A percentile compares a stretch with the other conserved stretches of the same genome.
phyloP scores from a whole-genome alignment of 805 yeast species.

The Barnettozyma siamensis region DNA sequence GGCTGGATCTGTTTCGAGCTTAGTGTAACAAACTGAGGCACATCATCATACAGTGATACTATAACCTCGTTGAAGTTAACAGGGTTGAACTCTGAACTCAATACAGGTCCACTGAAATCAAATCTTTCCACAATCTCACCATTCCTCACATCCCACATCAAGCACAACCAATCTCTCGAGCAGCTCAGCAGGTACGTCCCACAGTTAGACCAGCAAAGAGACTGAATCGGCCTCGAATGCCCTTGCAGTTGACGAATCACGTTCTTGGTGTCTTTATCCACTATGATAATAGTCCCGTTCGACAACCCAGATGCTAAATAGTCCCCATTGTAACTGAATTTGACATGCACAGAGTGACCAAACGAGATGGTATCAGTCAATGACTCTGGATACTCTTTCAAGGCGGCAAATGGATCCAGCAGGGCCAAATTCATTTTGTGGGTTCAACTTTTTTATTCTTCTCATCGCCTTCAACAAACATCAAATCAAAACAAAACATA shows the following conservation, averaged over 20 bases:
- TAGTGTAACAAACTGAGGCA: slow-evolving; percentile 46
- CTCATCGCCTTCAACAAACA: too few relatives aligned
- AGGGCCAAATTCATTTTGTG: slow-evolving; percentile 63
- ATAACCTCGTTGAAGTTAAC: slow-evolving; percentile 39
- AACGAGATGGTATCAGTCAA: slow-evolving; percentile 64
- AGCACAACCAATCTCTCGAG: slow-evolving; percentile 77
- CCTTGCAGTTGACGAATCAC: slow-evolving; percentile 52
- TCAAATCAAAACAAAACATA: not conserved
- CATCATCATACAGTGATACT: slow-evolving; percentile 62
- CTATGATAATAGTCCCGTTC: slow-evolving; percentile 68
- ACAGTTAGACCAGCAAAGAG: slow-evolving; percentile 67
- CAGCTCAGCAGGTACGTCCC: slow-evolving; percentile 66
- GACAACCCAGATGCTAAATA: slow-evolving; percentile 76
- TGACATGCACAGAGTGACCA: slow-evolving; percentile 62
- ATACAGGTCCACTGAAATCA: slow-evolving; percentile 63
- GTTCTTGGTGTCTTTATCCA: slow-evolving; percentile 64
- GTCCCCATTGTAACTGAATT: slow-evolving; percentile 72
- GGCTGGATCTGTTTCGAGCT: slow-evolving; percentile 17
- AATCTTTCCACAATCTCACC: slow-evolving; percentile 38
- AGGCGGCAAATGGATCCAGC: slow-evolving; percentile 85
- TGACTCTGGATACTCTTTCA: slow-evolving; percentile 87
- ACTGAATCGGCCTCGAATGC: slow-evolving; percentile 69
- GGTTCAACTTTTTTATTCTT: too few relatives aligned
- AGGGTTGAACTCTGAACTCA: slow-evolving; percentile 63
- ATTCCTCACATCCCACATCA: slow-evolving; percentile 67